phyloP scores from a whole-genome alignment of 768 basidiomycete species.

The Cystobasidium ongulense region DNA sequence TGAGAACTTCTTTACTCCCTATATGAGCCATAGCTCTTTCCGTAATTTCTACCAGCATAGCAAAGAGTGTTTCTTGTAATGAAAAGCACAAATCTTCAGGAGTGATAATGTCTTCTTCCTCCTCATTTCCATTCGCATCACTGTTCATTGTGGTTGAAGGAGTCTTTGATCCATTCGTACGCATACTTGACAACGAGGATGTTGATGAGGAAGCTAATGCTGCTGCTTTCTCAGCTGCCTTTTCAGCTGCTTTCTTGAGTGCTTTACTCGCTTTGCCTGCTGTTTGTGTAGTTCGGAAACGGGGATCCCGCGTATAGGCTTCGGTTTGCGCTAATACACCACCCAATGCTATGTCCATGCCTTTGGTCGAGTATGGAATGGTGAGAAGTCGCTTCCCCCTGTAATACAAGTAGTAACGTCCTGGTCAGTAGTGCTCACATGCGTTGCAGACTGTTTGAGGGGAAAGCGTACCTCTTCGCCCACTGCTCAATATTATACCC shows the following conservation, averaged over 20 bases:
- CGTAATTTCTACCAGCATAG: slow-evolving; percentile 98
- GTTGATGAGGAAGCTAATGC: background rate
- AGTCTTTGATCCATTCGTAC: background rate
- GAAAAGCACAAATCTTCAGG: slow-evolving; percentile 96
- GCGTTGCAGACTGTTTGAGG: too few relatives aligned
- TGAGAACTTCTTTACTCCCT: slow-evolving; percentile 86
- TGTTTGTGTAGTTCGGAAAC: slow-evolving; percentile 53
- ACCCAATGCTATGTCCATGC: slow-evolving; percentile 96
- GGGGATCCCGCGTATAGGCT: slow-evolving; percentile 74
- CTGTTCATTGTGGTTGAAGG: background rate
- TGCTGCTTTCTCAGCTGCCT: slow-evolving; percentile 22
- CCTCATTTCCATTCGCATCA: background rate
- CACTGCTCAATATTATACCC: slow-evolving; percentile 96
- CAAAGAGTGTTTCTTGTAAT: slow-evolving; percentile 89
- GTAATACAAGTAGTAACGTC: background rate
- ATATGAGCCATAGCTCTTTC: slow-evolving; percentile 99
- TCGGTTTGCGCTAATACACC: slow-evolving; percentile 83
- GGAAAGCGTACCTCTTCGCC: slow-evolving; percentile 80
- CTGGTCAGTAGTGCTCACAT: background rate
- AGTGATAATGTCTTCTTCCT: slow-evolving; percentile 65
- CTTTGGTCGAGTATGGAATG: slow-evolving; percentile 91
- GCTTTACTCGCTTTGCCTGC: slow-evolving; percentile 8
- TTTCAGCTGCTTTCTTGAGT: slow-evolving; percentile 34
- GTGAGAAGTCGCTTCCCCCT: slow-evolving; percentile 76
- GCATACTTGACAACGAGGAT: background rate